phyloP scores from a whole-genome alignment of 2,329 filamentous ascomycete species.

The Pseudocercospora macadamiae region DNA sequence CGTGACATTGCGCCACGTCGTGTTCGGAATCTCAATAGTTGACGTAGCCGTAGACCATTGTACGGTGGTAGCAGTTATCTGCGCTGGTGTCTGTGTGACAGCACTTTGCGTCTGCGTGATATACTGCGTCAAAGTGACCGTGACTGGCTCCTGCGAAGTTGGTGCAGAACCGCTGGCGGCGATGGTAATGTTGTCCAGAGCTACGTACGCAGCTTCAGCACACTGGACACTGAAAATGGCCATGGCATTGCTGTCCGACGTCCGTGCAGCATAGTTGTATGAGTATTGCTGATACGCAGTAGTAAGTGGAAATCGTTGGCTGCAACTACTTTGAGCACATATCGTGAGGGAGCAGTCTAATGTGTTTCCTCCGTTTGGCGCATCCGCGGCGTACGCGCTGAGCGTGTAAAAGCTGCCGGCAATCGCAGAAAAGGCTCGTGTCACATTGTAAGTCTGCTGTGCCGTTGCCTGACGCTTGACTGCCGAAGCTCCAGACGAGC shows the following conservation, averaged over 20 bases:
- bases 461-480: neutral
- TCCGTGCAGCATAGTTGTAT: neutral
- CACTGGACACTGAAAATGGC: slow-evolving; percentile 5
- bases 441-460: slow-evolving; percentile 2
- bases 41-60: no score
- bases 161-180: neutral
- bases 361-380: neutral
- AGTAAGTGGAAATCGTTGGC: neutral
- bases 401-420: neutral
- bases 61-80: no score
- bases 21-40: no score
- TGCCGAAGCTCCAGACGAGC: neutral
- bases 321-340: neutral
- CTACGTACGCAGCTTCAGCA: neutral
- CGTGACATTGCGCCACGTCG: no score
- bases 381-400: slow-evolving; percentile 9
- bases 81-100: no score
- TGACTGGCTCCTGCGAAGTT: neutral
- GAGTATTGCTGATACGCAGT: neutral
- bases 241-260: neutral
- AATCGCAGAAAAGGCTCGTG: neutral
- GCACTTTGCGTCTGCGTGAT: no score
- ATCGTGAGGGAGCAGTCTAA: neutral
- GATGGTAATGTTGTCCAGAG: slow-evolving; percentile 2
- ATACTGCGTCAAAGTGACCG: no score